Evolutionary conservation across 176 grass and related monocot genomes (phyloP).

Genomic region (Puya raimondii): DNA sequence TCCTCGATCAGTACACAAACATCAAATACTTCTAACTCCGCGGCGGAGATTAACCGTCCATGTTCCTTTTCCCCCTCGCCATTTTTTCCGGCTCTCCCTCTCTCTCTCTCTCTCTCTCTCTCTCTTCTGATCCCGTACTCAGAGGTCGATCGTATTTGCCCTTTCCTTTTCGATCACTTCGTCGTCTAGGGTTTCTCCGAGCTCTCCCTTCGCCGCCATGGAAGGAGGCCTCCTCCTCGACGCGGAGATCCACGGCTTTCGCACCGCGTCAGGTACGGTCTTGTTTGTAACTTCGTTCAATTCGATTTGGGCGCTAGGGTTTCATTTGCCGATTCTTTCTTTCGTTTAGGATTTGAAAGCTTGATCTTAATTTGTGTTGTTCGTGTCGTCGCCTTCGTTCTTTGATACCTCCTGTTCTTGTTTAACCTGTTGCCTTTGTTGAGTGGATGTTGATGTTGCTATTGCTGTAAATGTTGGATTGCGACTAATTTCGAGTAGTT

Average conservation of each 20-base stretch:
- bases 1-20: no score
- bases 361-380: not conserved
- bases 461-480: no score
- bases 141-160: no score
- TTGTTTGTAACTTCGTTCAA: not conserved
- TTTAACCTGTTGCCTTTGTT: no score
- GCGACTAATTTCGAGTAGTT: no score
- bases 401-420: no score
- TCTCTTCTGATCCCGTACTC: not conserved
- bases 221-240: slow-evolving; percentile 29
- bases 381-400: not conserved
- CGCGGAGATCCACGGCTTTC: slow-evolving; percentile 89
- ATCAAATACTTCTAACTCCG: not conserved
- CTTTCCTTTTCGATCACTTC: no score
- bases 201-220: slow-evolving; percentile 7
- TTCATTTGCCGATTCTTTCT: not conserved
- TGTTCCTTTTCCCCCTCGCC: not conserved
- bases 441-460: no score
- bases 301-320: slow-evolving; percentile 5
- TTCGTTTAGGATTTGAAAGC: not conserved
- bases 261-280: slow-evolving; percentile 43
- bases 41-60: not conserved
- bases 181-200: not conserved
- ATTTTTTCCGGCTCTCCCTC: not conserved
- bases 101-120: not conserved